Base-by-base conservation (phyloP, 495 filamentous ascomycete species). In the Penicillium parvum region DNA sequence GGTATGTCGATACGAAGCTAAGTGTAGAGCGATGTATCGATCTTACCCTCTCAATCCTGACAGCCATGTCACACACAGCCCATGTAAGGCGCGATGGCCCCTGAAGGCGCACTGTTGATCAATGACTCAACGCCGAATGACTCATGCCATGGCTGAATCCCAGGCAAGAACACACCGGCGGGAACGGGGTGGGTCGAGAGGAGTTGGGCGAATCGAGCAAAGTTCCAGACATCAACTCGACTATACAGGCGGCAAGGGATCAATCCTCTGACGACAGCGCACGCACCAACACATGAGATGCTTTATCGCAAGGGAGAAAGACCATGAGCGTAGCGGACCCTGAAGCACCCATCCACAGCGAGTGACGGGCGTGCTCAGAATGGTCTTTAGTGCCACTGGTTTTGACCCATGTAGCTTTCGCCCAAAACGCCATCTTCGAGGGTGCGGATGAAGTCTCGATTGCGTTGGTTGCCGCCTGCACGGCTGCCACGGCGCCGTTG, bases 401-500 rank as follows among this genome's bases (percentile, higher is more conserved):
- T 72, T 43, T 77, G 75, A 37, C 74, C 74, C 65, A 82, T 76
- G 53, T 80, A 84, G 9, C 88, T 86, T 60, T 98, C 92, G 61
- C 95, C 61, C 36, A 96, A 68, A 2, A 90, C 95, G 29, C 92
- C 78, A 57, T 96, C 92, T 63, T 97, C 92, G 48, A 99, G 69
- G 45, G 84, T 95, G 36, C 92, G 79, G 49, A 97, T 94, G 56
- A 99, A 94, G 56, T 96, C 87, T 16, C 88, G 75, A 52, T 88
- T 90, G 45, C 80, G 72, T 44, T 81, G 68, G 40, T 64, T 72
- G 47, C 76, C 65, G 40, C 78, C 74, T 18, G 81, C 75, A 53
- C 88, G 78, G 46, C 88, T 94, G 15, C 87, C 84, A 53, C 90
- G 81, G 37, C 91, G 74, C 23, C 86, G 75, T 29, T 84, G 77